Conservation (phyloP, 1,139 yeast species). For the Saccharomyces hybrid region DNA sequence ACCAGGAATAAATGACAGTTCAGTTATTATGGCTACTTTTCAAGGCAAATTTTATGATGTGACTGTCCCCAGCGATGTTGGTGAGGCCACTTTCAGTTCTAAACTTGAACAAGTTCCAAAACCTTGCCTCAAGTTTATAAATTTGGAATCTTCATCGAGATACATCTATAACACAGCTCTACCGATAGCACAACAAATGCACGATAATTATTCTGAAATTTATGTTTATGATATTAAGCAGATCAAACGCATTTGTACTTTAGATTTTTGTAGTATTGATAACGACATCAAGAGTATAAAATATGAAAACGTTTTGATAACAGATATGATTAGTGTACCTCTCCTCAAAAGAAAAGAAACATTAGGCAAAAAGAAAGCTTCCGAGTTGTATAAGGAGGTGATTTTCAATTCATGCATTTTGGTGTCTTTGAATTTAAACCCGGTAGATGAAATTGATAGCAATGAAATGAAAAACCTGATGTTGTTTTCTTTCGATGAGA, state of each 20-base stretch:
- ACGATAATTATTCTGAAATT: background rate
- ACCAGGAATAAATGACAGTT: background rate
- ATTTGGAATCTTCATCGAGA: background rate
- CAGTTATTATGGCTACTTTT: background rate
- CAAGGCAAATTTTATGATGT: background rate
- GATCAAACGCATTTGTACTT: background rate
- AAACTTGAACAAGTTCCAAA: background rate
- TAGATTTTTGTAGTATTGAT: background rate
- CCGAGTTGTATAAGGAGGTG: conserved; percentile 19
- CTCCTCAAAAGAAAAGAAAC: conserved; percentile 3
- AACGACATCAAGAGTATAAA: background rate
- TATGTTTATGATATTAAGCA: background rate
- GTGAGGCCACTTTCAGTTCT: background rate
- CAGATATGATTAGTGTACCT: conserved; percentile 18
- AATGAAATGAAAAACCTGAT: conserved; percentile 18
- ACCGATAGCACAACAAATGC: background rate
- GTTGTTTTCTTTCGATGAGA: conserved; percentile 24
- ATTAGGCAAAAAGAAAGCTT: conserved; percentile 1
- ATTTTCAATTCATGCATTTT: conserved; percentile 19
- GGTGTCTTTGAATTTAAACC: conserved; percentile 22
- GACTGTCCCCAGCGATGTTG: background rate
- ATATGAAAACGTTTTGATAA: conserved; percentile 17
- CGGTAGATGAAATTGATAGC: conserved; percentile 16
- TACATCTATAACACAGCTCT: background rate
- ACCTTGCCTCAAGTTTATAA: background rate